phyloP scores from a whole-genome alignment of 2,329 filamentous ascomycete species.

The Xylariaceae sp. region DNA sequence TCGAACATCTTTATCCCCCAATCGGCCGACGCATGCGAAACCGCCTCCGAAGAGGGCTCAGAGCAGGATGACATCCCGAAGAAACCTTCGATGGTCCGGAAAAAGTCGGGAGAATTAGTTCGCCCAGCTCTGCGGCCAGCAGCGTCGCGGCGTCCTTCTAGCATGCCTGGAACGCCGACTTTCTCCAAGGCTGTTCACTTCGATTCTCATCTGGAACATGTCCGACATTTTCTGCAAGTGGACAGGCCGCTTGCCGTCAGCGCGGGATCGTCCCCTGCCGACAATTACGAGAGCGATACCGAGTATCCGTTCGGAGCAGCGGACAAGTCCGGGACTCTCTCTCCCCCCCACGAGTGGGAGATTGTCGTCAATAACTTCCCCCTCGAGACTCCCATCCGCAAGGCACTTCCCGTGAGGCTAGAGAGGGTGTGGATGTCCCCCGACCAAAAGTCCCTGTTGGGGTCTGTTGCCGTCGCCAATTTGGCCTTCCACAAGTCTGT shows the following conservation, averaged over 20 bases:
- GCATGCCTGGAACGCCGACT: conserved; percentile 94
- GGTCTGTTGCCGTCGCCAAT: conserved; percentile 78
- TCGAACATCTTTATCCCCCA: conserved; percentile 38
- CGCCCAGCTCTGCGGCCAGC: conserved; percentile 79
- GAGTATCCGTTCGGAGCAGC: conserved; percentile 77
- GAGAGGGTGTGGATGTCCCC: conserved; percentile 81
- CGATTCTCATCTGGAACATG: conserved; percentile 91
- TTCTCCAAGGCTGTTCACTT: conserved; percentile 98
- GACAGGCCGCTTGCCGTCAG: conserved; percentile 95
- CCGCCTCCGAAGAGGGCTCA: conserved; percentile 54
- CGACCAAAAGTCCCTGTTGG: conserved; percentile 81
- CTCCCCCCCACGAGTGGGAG: conserved; percentile 72
- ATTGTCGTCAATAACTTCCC: conserved; percentile 82
- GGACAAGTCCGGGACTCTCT: conserved; percentile 32
- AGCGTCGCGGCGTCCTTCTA: conserved; percentile 76
- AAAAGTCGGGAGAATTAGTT: conserved; percentile 96
- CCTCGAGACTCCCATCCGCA: conserved; percentile 53
- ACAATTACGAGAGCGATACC: conserved; percentile 75
- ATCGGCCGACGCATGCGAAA: conserved; percentile 41
- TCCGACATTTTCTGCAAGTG: conserved; percentile 89
- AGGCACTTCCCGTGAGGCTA: conserved; percentile 62
- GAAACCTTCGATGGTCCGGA: conserved; percentile 90
- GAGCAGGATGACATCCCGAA: conserved; percentile 46
- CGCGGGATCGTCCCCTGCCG: conserved; percentile 83
- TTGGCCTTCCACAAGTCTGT: conserved; percentile 83